These are phyloP conservation scores for Nannizziopsis barbatae DNA, from an alignment of 2,329 filamentous ascomycete genomes.

Conservation along the genomic window DNA sequence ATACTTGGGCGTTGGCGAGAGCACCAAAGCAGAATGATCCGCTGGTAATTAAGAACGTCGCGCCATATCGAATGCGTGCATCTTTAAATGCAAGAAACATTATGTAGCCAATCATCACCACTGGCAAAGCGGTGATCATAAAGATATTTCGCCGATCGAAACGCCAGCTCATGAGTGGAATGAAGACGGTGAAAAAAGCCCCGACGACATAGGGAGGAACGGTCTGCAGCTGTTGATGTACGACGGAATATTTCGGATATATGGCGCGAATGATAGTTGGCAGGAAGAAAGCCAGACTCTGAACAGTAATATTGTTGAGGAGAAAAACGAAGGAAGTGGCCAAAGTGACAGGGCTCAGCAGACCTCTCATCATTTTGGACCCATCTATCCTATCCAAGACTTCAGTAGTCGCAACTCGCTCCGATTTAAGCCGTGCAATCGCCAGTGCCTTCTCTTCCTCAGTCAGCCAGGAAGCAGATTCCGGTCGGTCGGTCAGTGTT, in stretches of 20 bases:
- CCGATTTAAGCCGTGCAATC: slow-evolving; percentile 13
- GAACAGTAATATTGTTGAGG: slow-evolving; percentile 58
- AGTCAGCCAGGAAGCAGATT: slow-evolving; percentile 12
- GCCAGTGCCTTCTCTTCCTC: slow-evolving; percentile 13
- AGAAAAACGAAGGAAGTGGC: slow-evolving; percentile 32
- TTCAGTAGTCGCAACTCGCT: slow-evolving; percentile 13
- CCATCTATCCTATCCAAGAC: slow-evolving; percentile 12
- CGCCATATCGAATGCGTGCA: slow-evolving; percentile 11
- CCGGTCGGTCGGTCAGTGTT: slow-evolving; percentile 12
- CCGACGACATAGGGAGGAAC: slow-evolving; percentile 15
- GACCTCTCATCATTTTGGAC: slow-evolving; percentile 8
- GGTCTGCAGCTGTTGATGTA: slow-evolving; percentile 13
- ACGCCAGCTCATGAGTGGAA: slow-evolving; percentile 12
- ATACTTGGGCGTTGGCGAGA: slow-evolving; percentile 11
- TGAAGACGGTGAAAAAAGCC: slow-evolving; percentile 10
- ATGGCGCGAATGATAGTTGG: slow-evolving; percentile 14
- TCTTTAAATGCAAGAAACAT: slow-evolving; percentile 12
- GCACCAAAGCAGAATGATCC: slow-evolving; percentile 12
- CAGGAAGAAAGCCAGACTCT: slow-evolving; percentile 44
- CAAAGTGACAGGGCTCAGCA: slow-evolving; percentile 12
- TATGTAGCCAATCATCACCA: slow-evolving; percentile 11
- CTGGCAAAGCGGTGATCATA: slow-evolving; percentile 5
- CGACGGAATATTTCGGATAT: slow-evolving; percentile 27
- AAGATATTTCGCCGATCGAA: slow-evolving; percentile 10
- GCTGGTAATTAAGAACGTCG: slow-evolving; percentile 12